Base-by-base conservation (phyloP, 2,329 filamentous ascomycete genomes). In the Didymellaceae sp. region DNA sequence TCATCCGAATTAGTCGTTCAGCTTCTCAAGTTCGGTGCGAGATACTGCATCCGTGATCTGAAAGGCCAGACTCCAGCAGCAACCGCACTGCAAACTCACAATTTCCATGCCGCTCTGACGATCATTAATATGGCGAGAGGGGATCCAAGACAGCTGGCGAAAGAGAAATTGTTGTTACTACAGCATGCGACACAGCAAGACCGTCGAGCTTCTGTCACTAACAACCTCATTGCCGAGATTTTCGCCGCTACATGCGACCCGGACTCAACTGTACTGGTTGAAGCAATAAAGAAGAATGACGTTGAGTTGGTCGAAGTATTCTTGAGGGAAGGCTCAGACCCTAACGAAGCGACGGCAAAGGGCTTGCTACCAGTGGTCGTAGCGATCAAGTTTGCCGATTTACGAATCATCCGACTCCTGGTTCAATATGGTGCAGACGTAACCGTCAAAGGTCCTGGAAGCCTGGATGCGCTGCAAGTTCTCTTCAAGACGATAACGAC, bases 141-240 rank as follows among this genome's bases (percentile, higher is more conserved):
- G 9, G 65, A 61, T 20, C 55, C 61, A 7, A 57, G 54, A 30
- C 61, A 62, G 31, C 52, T 72, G 1, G 39, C 26, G 1, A 71
- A 71, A 47, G 69, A 70, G 55, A 71, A 66, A 45, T 63, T 66
- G 6, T 57, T 69, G 63, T 53, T 72, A 0, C 41, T 71, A 25
- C 59, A 65, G 32, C 62, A 69, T 50, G 62, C 68, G 25, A 63
- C 60, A n/a, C 55, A 59, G 11, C 56, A 62, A 24, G 62, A 58
- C 26, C 11, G 11, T 4, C 59, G 61, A 11, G 62, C 61, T 40
- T 70, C 64, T 4, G 60, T 70, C 22, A 60, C 59, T 6, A 67
- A 68, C 30, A 67, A 70, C n/a, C 49, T 71, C 8, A 66, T 72
- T 26, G 62, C 66, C 7, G 62, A 67, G 31, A 61, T 70, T 4